Percentiles rank a stretch among this genome's conserved stretches.
Evolutionary conservation across 352 stramenopile genomes (phyloP).

Genomic region (Phytophthora gonapodyides): DNA sequence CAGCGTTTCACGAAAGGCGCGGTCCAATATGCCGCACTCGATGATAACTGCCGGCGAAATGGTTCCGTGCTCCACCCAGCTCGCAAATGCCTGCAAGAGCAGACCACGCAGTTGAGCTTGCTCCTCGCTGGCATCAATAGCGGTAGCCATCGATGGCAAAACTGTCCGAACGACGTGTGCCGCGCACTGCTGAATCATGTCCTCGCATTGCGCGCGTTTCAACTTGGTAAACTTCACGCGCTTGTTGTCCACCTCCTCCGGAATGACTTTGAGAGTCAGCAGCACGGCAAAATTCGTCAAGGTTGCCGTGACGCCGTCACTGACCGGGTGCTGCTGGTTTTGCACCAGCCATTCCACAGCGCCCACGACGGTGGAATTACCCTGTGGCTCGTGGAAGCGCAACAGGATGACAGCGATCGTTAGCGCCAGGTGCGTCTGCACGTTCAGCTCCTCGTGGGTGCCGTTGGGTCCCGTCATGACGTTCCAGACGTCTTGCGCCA

Average conservation of each 20-base stretch:
- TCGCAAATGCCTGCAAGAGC: constrained; percentile 66
- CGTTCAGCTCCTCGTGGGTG: constrained; percentile 53
- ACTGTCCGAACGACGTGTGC: constrained; percentile 63
- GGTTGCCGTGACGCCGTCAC: constrained; percentile 42
- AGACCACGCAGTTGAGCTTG: constrained; percentile 52
- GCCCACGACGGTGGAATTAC: constrained; percentile 50
- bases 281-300: constrained; percentile 79
- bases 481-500: constrained; percentile 82
- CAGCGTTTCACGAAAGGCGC: constrained; percentile 63
- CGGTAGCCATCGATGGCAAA: constrained; percentile 54
- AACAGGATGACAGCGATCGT: constrained; percentile 80
- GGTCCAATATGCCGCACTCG: constrained; percentile 62
- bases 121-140: constrained; percentile 60
- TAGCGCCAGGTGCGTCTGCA: constrained; percentile 75
- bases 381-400: constrained; percentile 72
- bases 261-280: constrained; percentile 75
- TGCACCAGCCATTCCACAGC: constrained; percentile 79
- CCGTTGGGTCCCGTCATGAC: constrained; percentile 66
- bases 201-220: constrained; percentile 64
- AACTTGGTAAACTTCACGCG: constrained; percentile 79
- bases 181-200: constrained; percentile 70
- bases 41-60: constrained; percentile 58
- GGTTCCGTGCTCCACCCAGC: constrained; percentile 76
- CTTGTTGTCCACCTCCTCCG: constrained; percentile 80
- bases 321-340: constrained; percentile 65